Percentiles rank a stretch among this genome's conserved stretches.
These are phyloP conservation scores for Sarocladium oryzae DNA, from an alignment of 2,329 filamentous ascomycete species.

Conservation along the genomic window DNA sequence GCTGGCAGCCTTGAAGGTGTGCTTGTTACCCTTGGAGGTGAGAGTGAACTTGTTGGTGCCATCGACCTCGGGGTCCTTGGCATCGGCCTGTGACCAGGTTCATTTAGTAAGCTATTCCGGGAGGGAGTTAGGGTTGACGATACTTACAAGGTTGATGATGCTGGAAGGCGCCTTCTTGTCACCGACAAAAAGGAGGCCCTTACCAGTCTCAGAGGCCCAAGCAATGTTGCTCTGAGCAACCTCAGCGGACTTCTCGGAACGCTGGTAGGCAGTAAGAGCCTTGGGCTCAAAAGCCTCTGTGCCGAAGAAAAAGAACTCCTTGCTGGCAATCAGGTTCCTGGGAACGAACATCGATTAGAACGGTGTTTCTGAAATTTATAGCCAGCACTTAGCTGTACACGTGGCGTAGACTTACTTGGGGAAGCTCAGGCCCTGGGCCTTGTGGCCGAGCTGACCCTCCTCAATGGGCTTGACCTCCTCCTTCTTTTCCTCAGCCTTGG, in stretches of 20 bases:
- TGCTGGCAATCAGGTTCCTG: slow-evolving; percentile 83
- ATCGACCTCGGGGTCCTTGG: slow-evolving; percentile 66
- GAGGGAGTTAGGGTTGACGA: background rate
- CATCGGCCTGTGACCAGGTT: slow-evolving; percentile 51
- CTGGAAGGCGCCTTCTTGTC: slow-evolving; percentile 77
- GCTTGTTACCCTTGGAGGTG: slow-evolving; percentile 81
- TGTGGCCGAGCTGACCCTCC: slow-evolving; percentile 84
- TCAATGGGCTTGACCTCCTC: slow-evolving; percentile 62
- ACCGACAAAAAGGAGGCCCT: slow-evolving; percentile 87
- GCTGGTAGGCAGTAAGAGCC: slow-evolving; percentile 69
- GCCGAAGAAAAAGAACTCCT: slow-evolving; percentile 89
- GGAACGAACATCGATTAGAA: slow-evolving; percentile 17
- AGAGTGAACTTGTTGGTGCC: slow-evolving; percentile 79
- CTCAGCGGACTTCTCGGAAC: slow-evolving; percentile 76
- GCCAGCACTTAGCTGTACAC: background rate
- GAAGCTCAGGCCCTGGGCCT: slow-evolving; percentile 71
- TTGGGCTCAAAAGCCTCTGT: slow-evolving; percentile 67
- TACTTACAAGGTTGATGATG: slow-evolving; percentile 78
- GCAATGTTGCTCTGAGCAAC: slow-evolving; percentile 73
- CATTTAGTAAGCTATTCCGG: slow-evolving; percentile 21
- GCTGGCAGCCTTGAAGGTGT: slow-evolving; percentile 79
- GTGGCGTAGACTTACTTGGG: slow-evolving; percentile 68
- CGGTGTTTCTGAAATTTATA: slow-evolving; percentile 9
- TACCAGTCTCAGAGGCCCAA: slow-evolving; percentile 90
- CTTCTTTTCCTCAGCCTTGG: slow-evolving; percentile 38